phyloP scores from a whole-genome alignment of 2,329 filamentous ascomycete genomes.

The Microcyclospora tardicrescens region DNA sequence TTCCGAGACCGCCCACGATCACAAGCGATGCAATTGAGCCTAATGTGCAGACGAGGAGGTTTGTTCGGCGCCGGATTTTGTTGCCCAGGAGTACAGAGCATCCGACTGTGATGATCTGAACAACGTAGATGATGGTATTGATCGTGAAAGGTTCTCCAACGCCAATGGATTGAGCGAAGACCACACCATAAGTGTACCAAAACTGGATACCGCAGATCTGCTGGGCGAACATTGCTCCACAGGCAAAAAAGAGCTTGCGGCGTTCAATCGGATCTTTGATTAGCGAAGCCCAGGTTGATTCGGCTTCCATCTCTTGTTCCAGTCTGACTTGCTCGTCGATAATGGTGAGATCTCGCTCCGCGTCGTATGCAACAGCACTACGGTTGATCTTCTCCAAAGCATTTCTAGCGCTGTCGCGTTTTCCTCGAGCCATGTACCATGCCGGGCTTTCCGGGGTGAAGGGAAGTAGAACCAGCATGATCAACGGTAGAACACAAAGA shows the following conservation, averaged over 20 bases:
- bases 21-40: constrained; percentile 10
- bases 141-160: constrained; percentile 14
- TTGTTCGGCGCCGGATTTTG: constrained; percentile 9
- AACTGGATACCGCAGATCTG: constrained; percentile 39
- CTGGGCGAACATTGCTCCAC: constrained; percentile 34
- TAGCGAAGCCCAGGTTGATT: constrained; percentile 29
- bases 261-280: constrained; percentile 34
- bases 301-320: constrained; percentile 11
- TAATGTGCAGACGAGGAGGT: constrained; percentile 11
- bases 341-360: constrained; percentile 7
- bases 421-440: constrained; percentile 10
- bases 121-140: constrained; percentile 12
- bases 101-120: constrained; percentile 11
- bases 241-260: constrained; percentile 34
- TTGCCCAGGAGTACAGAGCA: constrained; percentile 11
- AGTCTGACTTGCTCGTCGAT: constrained; percentile 10
- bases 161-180: constrained; percentile 12
- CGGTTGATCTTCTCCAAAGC: constrained; percentile 11
- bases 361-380: constrained; percentile 5
- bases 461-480: constrained; percentile 10
- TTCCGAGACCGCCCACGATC: constrained; percentile 9
- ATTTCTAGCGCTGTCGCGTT: constrained; percentile 8
- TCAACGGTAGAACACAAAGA: constrained; percentile 7
- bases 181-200: constrained; percentile 13
- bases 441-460: constrained; percentile 11